phyloP scores from a whole-genome alignment of 371 early-diverging fungal species.

The Mucor saturninus region DNA sequence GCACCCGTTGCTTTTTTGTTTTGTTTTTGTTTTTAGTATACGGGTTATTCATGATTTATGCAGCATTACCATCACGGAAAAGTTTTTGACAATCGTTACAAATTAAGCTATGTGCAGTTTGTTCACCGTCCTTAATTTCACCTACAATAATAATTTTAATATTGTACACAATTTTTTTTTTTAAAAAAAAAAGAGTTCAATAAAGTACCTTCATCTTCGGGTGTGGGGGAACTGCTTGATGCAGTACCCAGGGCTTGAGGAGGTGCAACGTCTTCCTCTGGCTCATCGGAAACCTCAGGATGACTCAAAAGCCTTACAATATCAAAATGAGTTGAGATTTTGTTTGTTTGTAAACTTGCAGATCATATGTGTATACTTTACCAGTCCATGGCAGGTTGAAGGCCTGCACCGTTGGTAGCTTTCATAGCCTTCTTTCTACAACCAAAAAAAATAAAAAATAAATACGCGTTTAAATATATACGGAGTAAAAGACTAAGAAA shows the following conservation, averaged over 20 bases:
- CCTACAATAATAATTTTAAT: constrained; percentile 32
- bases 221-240: neutral
- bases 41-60: constrained; percentile 21
- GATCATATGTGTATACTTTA: constrained; percentile 20
- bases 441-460: too few relatives aligned
- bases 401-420: constrained; percentile 82
- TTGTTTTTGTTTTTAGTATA: neutral
- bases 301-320: constrained; percentile 71
- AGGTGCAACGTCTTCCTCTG: constrained; percentile 47
- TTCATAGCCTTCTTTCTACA: constrained; percentile 65
- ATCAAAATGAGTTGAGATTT: neutral
- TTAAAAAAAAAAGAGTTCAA: too few relatives aligned
- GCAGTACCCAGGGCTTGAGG: constrained; percentile 40
- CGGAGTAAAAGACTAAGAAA: too few relatives aligned
- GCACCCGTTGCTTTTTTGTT: constrained; percentile 69
- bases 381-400: constrained; percentile 93
- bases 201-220: too few relatives aligned
- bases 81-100: constrained; percentile 90
- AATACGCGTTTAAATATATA: too few relatives aligned
- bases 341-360: neutral
- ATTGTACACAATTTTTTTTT: too few relatives aligned
- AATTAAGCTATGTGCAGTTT: constrained; percentile 75
- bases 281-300: constrained; percentile 75
- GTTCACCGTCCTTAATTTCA: constrained; percentile 71
- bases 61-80: constrained; percentile 65